Evolutionary conservation across 2,329 filamentous ascomycete genomes (phyloP).

Genomic region (Ciborinia camelliae): DNA sequence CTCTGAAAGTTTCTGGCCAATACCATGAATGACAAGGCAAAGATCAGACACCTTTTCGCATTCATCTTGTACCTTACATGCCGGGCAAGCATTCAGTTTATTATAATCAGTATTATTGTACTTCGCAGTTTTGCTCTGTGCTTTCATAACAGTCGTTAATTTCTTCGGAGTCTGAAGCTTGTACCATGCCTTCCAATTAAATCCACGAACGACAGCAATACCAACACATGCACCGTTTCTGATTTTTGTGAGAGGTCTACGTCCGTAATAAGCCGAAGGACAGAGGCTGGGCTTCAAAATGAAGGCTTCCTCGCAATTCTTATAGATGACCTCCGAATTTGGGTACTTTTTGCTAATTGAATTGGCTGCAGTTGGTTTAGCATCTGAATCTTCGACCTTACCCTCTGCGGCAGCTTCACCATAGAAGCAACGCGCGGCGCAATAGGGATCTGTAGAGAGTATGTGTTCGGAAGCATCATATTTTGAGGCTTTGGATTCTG

Average conservation of each 20-base stretch:
- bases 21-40: conserved; percentile 88
- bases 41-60: conserved; percentile 77
- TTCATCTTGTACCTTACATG: conserved; percentile 62
- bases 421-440: conserved; percentile 56
- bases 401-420: conserved; percentile 59
- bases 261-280: conserved; percentile 80
- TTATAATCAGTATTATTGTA: conserved; percentile 23
- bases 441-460: conserved; percentile 50
- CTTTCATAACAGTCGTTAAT: conserved; percentile 36
- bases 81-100: conserved; percentile 43
- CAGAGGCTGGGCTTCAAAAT: conserved; percentile 81
- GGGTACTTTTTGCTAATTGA: conserved; percentile 56
- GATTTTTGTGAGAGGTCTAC: conserved; percentile 79
- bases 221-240: conserved; percentile 75
- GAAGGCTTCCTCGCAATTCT: conserved; percentile 71
- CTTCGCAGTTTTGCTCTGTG: conserved; percentile 28
- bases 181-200: conserved; percentile 75
- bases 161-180: conserved; percentile 53
- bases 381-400: conserved; percentile 36
- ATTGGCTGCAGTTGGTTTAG: conserved; percentile 23
- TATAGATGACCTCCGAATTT: conserved; percentile 82
- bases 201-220: conserved; percentile 83
- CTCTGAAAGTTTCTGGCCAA: conserved; percentile 94
- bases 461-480: conserved; percentile 25
- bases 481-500: conserved; percentile 38